phyloP scores from a whole-genome alignment of 352 stramenopile species.

The Globisporangium viniferum region DNA sequence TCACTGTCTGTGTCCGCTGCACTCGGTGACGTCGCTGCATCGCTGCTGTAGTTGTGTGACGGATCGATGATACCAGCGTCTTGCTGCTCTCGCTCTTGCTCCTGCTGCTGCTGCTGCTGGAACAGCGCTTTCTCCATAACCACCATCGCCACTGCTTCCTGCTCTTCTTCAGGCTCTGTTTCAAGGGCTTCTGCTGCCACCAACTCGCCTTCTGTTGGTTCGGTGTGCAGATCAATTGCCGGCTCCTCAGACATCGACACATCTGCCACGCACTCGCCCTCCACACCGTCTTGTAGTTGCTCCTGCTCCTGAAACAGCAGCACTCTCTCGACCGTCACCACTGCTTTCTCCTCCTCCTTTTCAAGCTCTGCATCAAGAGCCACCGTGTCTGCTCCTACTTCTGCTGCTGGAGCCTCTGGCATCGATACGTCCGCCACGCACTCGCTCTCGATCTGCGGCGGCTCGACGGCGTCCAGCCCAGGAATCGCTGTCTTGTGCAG shows the following conservation, averaged over 20 bases:
- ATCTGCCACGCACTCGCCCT: too few species aligned
- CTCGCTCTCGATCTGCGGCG: conserved; percentile 4
- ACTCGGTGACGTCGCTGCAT: background rate
- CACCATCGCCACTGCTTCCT: background rate
- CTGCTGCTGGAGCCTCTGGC: background rate
- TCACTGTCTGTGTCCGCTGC: background rate
- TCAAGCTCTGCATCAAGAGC: background rate
- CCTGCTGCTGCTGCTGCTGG: background rate
- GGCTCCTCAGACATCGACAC: background rate
- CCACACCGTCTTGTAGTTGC: too few species aligned
- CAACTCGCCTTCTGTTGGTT: background rate
- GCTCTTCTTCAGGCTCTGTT: background rate
- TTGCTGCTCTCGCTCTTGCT: background rate
- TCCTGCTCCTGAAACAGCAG: too few species aligned
- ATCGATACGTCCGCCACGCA: conserved; percentile 2
- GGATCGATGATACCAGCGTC: background rate
- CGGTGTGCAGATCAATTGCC: background rate
- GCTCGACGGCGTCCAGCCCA: background rate
- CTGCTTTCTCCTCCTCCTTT: background rate
- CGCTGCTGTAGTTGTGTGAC: background rate
- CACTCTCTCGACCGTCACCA: too few species aligned
- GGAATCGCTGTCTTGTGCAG: background rate
- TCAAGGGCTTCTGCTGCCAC: too few species aligned
- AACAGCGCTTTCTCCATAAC: background rate
- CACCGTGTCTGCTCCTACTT: background rate